A percentile compares a stretch with the other conserved stretches of the same genome.
These are phyloP conservation scores for Tritrichomonas foetus DNA, from an alignment of 208 protist genomes.

Conservation along the genomic window DNA sequence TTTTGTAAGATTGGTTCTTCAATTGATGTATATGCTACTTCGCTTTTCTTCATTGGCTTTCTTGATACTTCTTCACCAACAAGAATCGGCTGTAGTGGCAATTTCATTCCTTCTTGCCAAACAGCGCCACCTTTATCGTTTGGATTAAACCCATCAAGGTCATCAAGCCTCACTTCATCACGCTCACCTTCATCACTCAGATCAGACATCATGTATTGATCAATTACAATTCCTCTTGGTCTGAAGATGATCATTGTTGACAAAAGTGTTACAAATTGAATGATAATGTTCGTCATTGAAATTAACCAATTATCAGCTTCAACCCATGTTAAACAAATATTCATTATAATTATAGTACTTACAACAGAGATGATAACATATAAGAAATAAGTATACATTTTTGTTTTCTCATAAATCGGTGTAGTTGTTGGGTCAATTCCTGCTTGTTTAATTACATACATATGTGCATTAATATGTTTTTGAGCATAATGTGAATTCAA, in stretches of 20 bases:
- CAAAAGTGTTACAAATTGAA: too few relatives aligned
- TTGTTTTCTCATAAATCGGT: background rate
- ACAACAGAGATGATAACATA: background rate
- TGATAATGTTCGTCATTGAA: too few relatives aligned
- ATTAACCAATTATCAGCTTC: too few relatives aligned
- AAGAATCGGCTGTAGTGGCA: background rate
- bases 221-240: too few relatives aligned
- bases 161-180: background rate
- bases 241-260: too few relatives aligned
- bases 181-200: background rate
- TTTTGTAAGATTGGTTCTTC: too few relatives aligned
- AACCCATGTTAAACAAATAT: background rate
- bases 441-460: background rate
- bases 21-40: too few relatives aligned
- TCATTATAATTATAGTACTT: background rate
- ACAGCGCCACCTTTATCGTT: background rate
- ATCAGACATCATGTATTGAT: too few relatives aligned
- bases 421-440: constrained; percentile 14
- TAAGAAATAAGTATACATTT: background rate
- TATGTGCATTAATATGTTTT: background rate
- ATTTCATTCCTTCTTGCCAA: background rate
- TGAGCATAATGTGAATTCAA: background rate
- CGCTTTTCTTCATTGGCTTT: background rate
- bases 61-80: background rate
- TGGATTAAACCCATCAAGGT: background rate